A percentile compares a stretch with the other conserved stretches of the same genome.
These are phyloP conservation scores for Geosiphon pyriformis DNA, from an alignment of 192 early-diverging fungal species.

Conservation along the genomic window DNA sequence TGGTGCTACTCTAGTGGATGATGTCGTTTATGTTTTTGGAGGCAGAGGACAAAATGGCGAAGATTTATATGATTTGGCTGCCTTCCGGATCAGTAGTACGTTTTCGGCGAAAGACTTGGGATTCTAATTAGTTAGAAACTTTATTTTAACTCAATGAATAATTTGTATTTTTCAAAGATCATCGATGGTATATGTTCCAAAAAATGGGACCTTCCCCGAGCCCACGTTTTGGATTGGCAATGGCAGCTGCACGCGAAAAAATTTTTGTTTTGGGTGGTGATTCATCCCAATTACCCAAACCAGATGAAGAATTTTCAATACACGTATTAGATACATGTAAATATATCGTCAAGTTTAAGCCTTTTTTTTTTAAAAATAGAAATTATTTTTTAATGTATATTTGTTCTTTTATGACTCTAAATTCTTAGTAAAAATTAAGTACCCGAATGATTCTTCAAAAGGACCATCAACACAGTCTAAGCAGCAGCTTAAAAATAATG, in stretches of 20 bases:
- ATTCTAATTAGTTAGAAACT: no score
- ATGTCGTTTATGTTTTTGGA: conserved; percentile 53
- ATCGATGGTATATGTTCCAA: conserved; percentile 47
- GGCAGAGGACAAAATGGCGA: conserved; percentile 40
- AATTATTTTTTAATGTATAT: background rate
- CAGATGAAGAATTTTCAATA: conserved; percentile 39
- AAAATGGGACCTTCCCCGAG: conserved; percentile 42
- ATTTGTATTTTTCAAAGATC: conserved; percentile 26
- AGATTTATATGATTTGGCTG: conserved; percentile 43
- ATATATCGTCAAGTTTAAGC: background rate
- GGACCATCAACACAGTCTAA: conserved; percentile 4
- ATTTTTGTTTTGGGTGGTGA: conserved; percentile 52
- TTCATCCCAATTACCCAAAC: conserved; percentile 33
- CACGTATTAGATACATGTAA: conserved; percentile 49
- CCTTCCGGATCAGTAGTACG: conserved; percentile 46
- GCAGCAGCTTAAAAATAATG: background rate
- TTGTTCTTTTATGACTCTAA: background rate
- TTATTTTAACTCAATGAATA: background rate
- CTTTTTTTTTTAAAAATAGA: conserved; percentile 25
- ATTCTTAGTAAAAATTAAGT: conserved; percentile 44
- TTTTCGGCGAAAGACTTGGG: background rate
- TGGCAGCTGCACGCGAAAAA: conserved; percentile 41
- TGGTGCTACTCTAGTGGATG: conserved; percentile 34
- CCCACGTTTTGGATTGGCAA: conserved; percentile 36
- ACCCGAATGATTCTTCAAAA: conserved; percentile 22